Conservation (phyloP, 2,329 filamentous ascomycete genomes). For the Pseudogymnoascus verrucosus region DNA sequence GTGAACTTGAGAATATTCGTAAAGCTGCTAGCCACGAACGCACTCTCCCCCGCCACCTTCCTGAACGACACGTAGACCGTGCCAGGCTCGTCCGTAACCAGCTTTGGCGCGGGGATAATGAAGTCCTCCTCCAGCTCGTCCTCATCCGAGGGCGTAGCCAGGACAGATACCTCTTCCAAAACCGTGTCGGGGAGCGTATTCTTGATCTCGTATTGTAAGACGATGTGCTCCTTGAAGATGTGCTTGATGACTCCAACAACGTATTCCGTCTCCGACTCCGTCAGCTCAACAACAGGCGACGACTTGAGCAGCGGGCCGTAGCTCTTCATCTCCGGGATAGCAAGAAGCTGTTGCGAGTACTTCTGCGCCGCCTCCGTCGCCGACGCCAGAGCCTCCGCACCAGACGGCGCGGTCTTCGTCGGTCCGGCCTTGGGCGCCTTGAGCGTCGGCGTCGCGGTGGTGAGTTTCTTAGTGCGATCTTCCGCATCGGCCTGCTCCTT, state of each 20-base stretch:
- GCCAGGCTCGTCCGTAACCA: constrained; percentile 78
- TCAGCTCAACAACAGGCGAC: constrained; percentile 76
- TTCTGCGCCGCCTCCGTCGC: constrained; percentile 77
- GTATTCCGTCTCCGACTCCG: constrained; percentile 95
- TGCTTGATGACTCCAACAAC: constrained; percentile 92
- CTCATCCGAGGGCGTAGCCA: constrained; percentile 71
- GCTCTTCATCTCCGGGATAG: constrained; percentile 82
- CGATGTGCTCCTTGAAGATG: constrained; percentile 93
- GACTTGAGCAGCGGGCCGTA: constrained; percentile 92
- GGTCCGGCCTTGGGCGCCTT: constrained; percentile 82
- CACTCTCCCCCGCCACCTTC: constrained; percentile 65
- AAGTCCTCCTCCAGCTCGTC: constrained; percentile 86
- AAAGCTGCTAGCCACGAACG: constrained; percentile 75
- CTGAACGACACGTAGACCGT: constrained; percentile 94
- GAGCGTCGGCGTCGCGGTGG: constrained; percentile 81
- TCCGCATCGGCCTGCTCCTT: constrained; percentile 94
- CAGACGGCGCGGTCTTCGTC: constrained; percentile 59
- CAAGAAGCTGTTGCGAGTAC: constrained; percentile 78
- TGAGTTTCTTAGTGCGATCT: constrained; percentile 95
- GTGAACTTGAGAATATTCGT: constrained; percentile 95
- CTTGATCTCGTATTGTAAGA: constrained; percentile 94
- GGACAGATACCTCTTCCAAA: constrained; percentile 78
- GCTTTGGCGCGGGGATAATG: constrained; percentile 78
- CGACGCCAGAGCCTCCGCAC: constrained; percentile 67
- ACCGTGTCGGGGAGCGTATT: constrained; percentile 91